phyloP scores from a whole-genome alignment of 495 filamentous ascomycete species.

The Hyaloscypha hepaticicola region DNA sequence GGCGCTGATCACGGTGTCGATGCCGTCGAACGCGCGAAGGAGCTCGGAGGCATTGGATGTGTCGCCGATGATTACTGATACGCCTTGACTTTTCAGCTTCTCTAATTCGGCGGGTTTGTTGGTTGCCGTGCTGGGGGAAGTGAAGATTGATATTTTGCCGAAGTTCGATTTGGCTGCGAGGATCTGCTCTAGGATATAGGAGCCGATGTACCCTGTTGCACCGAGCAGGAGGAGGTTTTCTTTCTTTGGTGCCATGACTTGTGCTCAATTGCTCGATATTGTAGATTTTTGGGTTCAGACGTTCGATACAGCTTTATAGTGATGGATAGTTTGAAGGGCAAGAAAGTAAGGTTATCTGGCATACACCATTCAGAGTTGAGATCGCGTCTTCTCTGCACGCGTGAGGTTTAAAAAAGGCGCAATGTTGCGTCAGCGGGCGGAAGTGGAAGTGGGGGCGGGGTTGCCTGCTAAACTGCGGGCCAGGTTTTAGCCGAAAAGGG shows the following conservation, averaged over 20 bases:
- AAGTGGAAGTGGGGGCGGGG: no score
- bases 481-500: no score
- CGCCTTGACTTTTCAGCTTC: slow-evolving; percentile 46
- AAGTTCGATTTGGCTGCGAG: slow-evolving; percentile 53
- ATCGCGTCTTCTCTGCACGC: no score
- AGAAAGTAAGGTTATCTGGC: no score
- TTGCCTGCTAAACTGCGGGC: no score
- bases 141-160: slow-evolving; percentile 60
- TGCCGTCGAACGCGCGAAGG: slow-evolving; percentile 35
- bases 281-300: not conserved
- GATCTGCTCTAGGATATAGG: slow-evolving; percentile 60
- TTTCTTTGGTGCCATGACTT: slow-evolving; percentile 2
- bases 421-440: no score
- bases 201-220: slow-evolving; percentile 67
- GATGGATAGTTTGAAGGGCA: no score
- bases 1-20: slow-evolving; percentile 58
- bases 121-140: slow-evolving; percentile 51
- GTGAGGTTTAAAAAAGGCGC: no score
- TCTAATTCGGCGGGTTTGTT: slow-evolving; percentile 50
- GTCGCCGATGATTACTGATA: slow-evolving; percentile 61
- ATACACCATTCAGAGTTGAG: no score
- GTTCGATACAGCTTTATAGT: not conserved
- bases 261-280: not conserved
- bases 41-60: slow-evolving; percentile 53
- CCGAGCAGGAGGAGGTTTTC: slow-evolving; percentile 60